Base-by-base conservation (phyloP, 768 basidiomycete species). In the Mycena capillaripes region DNA sequence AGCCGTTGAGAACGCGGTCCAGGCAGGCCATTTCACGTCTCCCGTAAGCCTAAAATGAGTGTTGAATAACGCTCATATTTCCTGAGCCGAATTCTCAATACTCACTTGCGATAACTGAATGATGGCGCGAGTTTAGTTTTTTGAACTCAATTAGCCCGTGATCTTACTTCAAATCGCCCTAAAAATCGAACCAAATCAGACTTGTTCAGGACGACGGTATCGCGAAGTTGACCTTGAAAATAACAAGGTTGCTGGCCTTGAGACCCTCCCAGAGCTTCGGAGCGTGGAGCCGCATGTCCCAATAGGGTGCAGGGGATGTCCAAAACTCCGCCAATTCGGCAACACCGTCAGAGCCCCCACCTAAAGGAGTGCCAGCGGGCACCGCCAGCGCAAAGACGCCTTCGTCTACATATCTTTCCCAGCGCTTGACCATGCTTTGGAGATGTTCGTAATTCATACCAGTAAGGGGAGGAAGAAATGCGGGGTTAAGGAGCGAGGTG, bases 161-260 rank as follows among this genome's bases (percentile, higher is more conserved):
- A 38, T 11, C 38, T 38, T 73, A 97, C 95, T 98, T 98, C 44
- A 98, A 83, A 85, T 97, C 96, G 14, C 96, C 96, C 92, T 95
- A 12, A 38, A 62, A 14, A 65, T 4, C 14, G 23, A 19, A 32
- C 29, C 6, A 65, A 76, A 48, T 66, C 40, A 40, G 40, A 14
- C 36, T 23, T 4, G 34, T 12, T 12, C 16, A 52, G 32, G 34
- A 32, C 17, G 48, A 58, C n/a, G 16, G 48, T n/a, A 40, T 27
- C 9, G 8, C 36, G 69, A 58, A 21, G 63, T 72, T 32, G 56
- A 92, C 93, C 86, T 97, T 97, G 85, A 97, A 96, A 68, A 97
- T 88, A 4, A 96, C 95, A 10, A 97, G 84, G 10, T 87, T 86
- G 71, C 93, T 89, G 17, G 79, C 80, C 56, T 84, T 83, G 55